These are phyloP conservation scores for Eucalyptus regnans DNA, from an alignment of 345 rosid species.

Conservation along the genomic window DNA sequence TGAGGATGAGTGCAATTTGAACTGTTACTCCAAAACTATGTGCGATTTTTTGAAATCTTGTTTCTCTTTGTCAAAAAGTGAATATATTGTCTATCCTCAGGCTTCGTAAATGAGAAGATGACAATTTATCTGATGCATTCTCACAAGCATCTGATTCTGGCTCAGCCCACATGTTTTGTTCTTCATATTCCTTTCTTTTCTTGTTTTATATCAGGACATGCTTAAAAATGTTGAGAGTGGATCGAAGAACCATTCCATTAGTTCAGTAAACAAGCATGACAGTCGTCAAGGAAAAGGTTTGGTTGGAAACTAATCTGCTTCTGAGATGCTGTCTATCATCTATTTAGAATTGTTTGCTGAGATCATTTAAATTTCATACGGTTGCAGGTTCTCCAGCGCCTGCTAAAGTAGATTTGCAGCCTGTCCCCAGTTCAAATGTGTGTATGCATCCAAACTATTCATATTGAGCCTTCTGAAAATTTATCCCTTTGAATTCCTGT, in stretches of 20 bases:
- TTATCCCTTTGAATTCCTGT: background rate
- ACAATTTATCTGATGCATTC: background rate
- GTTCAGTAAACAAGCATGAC: background rate
- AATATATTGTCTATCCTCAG: background rate
- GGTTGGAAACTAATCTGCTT: background rate
- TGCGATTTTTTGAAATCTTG: background rate
- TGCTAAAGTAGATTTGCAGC: constrained; percentile 4
- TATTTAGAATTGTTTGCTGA: background rate
- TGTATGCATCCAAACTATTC: background rate
- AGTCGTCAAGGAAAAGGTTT: constrained; percentile 19
- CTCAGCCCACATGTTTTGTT: background rate
- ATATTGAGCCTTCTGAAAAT: background rate
- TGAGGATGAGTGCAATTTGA: background rate
- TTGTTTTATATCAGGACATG: constrained; percentile 16
- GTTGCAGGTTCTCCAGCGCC: constrained; percentile 16
- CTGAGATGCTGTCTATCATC: background rate
- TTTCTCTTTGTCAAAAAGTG: background rate
- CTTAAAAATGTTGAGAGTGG: background rate
- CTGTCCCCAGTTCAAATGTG: constrained; percentile 21
- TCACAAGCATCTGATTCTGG: background rate
- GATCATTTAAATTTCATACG: background rate
- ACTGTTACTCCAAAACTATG: background rate
- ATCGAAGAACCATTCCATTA: constrained; percentile 14
- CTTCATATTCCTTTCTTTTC: background rate
- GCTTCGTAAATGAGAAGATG: background rate